Percentiles rank a stretch among this genome's conserved stretches.
These are phyloP conservation scores for Agrostemma githago DNA, from an alignment of 148 eudicot genomes.

Conservation along the genomic window DNA sequence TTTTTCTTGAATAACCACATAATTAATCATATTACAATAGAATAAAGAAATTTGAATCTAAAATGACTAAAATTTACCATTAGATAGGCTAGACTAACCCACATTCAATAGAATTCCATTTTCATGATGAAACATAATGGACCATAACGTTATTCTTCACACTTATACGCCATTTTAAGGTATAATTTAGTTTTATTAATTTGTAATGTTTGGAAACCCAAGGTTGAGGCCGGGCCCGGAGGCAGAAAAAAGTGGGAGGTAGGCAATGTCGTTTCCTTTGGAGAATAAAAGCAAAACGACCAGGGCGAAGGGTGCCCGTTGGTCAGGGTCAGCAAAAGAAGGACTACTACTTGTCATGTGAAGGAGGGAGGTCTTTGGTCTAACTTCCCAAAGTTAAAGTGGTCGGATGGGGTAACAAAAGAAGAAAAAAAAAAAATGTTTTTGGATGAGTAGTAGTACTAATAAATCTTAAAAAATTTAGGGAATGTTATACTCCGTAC, in stretches of 20 bases:
- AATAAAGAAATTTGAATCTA: too few relatives aligned
- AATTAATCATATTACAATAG: too few relatives aligned
- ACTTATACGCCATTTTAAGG: too few relatives aligned
- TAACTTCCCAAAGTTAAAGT: conserved; percentile 22
- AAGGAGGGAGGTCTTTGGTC: conserved; percentile 15
- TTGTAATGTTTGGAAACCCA: not conserved
- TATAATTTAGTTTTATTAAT: not conserved
- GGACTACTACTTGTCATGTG: conserved; percentile 6
- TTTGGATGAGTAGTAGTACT: not conserved
- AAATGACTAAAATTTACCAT: too few relatives aligned
- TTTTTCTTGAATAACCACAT: too few relatives aligned
- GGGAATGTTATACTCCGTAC: too few relatives aligned
- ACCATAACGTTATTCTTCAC: too few relatives aligned
- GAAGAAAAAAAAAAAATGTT: conserved; percentile 3
- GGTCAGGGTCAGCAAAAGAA: conserved; percentile 28
- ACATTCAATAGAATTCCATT: too few relatives aligned
- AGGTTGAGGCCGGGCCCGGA: not conserved
- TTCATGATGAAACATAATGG: too few relatives aligned
- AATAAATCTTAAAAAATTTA: not conserved
- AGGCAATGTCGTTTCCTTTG: conserved; percentile 23
- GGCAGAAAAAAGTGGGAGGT: conserved; percentile 8
- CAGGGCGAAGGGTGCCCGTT: conserved; percentile 15
- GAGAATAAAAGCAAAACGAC: conserved; percentile 30
- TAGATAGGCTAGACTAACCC: too few relatives aligned
- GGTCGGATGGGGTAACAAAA: not conserved